Conservation (phyloP, 2,329 filamentous ascomycete genomes). For the Neopestalotiopsis rosae region DNA sequence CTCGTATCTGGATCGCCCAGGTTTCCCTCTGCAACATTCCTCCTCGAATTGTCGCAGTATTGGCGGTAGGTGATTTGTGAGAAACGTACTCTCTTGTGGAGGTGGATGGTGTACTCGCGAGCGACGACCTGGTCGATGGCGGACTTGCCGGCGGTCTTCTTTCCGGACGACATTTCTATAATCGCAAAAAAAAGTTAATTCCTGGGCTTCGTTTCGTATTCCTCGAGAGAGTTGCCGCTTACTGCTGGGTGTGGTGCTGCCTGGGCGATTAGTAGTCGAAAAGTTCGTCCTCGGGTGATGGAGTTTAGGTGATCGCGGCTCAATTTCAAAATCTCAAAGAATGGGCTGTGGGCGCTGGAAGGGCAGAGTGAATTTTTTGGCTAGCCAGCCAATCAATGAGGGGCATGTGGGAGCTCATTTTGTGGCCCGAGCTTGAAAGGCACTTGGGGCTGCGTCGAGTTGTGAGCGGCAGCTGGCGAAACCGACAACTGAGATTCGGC, state of each 20-base stretch:
- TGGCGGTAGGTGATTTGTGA: constrained; percentile 13
- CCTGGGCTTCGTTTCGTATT: background rate
- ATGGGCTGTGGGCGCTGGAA: constrained; percentile 11
- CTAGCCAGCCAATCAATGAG: constrained; percentile 14
- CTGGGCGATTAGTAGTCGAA: constrained; percentile 12
- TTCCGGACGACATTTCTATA: constrained; percentile 63
- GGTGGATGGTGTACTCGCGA: constrained; percentile 99
- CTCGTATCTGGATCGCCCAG: constrained; percentile 19
- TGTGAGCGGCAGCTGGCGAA: background rate
- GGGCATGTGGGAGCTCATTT: background rate
- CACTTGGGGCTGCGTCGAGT: background rate
- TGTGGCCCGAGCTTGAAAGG: background rate
- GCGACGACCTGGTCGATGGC: constrained; percentile 99
- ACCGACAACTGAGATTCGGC: background rate
- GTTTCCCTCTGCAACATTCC: background rate
- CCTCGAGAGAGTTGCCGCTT: background rate
- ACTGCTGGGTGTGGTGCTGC: constrained; percentile 12
- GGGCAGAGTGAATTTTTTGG: constrained; percentile 18
- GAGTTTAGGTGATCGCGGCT: constrained; percentile 10
- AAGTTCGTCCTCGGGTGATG: constrained; percentile 12
- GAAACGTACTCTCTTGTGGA: constrained; percentile 96
- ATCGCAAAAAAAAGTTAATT: constrained; percentile 7
- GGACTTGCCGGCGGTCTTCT: constrained; percentile 79
- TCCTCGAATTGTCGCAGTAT: constrained; percentile 15
- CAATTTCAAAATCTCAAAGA: constrained; percentile 16